Base-by-base conservation (phyloP, 768 basidiomycete species). In the Rhodotorula babjevae region DNA sequence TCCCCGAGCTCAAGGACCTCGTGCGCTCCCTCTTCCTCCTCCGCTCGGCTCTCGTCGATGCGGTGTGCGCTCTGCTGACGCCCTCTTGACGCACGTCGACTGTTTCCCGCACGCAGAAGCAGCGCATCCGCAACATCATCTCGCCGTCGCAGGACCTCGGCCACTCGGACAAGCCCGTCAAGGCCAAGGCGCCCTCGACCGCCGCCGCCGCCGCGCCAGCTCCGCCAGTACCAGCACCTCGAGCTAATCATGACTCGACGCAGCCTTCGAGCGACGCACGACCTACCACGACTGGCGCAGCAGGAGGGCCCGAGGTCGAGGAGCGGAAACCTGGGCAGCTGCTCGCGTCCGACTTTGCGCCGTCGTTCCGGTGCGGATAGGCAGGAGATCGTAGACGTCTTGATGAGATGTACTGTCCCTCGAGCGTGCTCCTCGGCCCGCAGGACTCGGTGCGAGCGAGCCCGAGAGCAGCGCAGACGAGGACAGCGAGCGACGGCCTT, bases 51-150 rank as follows among this genome's bases (percentile, higher is more conserved):
- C n/a, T n/a, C n/a, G n/a, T n/a, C n/a, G n/a, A n/a, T n/a, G n/a
- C n/a, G n/a, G n/a, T 36, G 5, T 36, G 36, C 36, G 36, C 9
- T 9, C 36, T 36, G 5, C 36, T 9, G 36, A 36, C 5, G 36
- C 36, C 36, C 36, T 36, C 36, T 36, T 9, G 36, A 36, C 9
- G 36, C 36, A 36, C 36, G 5, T 36, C 36, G 36, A 36, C 36
- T 9, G 5, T 5, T 36, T 53, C 15, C 33, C 59, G 15, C 29
- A 16, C 18, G 23, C 75, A 82, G 72, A 82, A 83, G 65, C 82
- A 82, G 69, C 66, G 81, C 46, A 78, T 83, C 57, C 72, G 82
- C 42, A 80, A 82, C 67, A 60, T 79, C 29, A 77, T 83, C 47
- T 80, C 82, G 58, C 82, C 82, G 12, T 71, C 76, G 31, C 72